phyloP scores from a whole-genome alignment of 192 early-diverging fungal species.

The Umbelopsis isabellina region DNA sequence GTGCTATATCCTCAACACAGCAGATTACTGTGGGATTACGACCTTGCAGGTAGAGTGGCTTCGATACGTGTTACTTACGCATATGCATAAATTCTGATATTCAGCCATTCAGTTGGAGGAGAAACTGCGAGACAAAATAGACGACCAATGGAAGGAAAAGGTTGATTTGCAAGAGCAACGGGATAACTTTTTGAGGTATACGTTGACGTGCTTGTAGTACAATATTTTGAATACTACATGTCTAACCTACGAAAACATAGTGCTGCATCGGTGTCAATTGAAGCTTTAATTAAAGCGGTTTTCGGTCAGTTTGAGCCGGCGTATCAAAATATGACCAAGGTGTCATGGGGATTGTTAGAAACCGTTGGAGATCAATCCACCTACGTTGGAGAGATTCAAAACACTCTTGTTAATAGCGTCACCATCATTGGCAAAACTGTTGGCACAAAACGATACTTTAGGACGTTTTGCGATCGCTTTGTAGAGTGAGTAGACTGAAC shows the following conservation, averaged over 20 bases:
- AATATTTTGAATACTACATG: background rate
- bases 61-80: background rate
- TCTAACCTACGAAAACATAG: slow-evolving; percentile 31
- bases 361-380: slow-evolving; percentile 94
- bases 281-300: slow-evolving; percentile 66
- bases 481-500: slow-evolving; percentile 65
- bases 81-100: background rate
- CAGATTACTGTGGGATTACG: slow-evolving; percentile 90
- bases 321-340: slow-evolving; percentile 71
- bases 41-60: slow-evolving; percentile 63
- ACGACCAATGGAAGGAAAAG: slow-evolving; percentile 63
- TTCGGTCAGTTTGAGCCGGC: slow-evolving; percentile 72
- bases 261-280: slow-evolving; percentile 66
- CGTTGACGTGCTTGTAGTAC: slow-evolving; percentile 25
- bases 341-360: slow-evolving; percentile 81
- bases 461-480: slow-evolving; percentile 92
- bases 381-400: slow-evolving; percentile 75
- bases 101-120: slow-evolving; percentile 78
- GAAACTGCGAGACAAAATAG: slow-evolving; percentile 84
- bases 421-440: slow-evolving; percentile 64
- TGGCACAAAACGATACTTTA: slow-evolving; percentile 74
- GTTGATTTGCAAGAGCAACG: slow-evolving; percentile 78
- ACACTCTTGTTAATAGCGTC: slow-evolving; percentile 57
- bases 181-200: slow-evolving; percentile 77
- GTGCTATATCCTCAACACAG: slow-evolving; percentile 88